These are phyloP conservation scores for Corymbia maculata DNA, from an alignment of 345 rosid genomes.

Conservation along the genomic window DNA sequence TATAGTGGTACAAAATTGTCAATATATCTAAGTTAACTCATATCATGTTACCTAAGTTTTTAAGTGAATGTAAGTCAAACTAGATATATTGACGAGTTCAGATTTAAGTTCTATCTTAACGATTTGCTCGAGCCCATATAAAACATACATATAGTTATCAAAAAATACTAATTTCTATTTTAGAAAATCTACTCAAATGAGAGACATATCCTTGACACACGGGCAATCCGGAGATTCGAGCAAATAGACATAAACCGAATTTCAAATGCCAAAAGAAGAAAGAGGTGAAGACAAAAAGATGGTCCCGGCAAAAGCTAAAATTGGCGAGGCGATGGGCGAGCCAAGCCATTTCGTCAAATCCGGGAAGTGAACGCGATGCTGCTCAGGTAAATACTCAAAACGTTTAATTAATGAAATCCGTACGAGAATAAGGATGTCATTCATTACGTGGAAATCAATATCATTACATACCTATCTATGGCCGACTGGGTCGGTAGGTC, in stretches of 20 bases:
- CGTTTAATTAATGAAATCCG: neutral
- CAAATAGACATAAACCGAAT: neutral
- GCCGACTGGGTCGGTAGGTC: neutral
- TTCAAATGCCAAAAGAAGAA: neutral
- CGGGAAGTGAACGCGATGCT: neutral
- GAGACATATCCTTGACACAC: neutral
- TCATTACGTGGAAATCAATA: neutral
- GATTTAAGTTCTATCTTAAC: no score
- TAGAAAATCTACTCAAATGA: neutral
- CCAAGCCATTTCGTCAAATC: neutral
- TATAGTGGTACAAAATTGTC: fast-evolving
- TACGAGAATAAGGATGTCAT: neutral
- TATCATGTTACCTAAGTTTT: no score
- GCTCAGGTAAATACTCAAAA: fast-evolving
- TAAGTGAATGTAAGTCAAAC: neutral
- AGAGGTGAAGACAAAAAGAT: no score
- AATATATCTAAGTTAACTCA: neutral
- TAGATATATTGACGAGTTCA: neutral
- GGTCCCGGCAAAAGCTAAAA: neutral
- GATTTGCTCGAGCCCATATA: neutral
- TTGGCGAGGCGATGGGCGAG: neutral
- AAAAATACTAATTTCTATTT: no score
- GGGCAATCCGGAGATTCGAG: neutral
- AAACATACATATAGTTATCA: no score
- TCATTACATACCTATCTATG: neutral